These are phyloP conservation scores for Rhizodiscina lignyota DNA, from an alignment of 495 filamentous ascomycete genomes.

Conservation along the genomic window DNA sequence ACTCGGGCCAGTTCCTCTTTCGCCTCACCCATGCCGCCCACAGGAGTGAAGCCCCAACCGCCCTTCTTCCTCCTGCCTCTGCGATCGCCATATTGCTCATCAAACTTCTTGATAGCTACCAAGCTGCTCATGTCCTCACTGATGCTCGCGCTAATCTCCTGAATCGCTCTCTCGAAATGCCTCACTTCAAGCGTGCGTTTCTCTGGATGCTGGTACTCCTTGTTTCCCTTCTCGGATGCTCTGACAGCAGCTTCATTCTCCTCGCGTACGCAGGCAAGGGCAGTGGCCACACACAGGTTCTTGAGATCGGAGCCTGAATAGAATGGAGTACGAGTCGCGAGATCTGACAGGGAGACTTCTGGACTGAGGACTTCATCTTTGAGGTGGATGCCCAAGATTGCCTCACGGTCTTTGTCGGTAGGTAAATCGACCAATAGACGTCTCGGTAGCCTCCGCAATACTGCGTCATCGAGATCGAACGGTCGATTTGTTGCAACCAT, in stretches of 20 bases:
- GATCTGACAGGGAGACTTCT: constrained; percentile 47
- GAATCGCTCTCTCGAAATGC: constrained; percentile 75
- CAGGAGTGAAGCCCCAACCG: constrained; percentile 54
- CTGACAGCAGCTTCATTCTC: constrained; percentile 41
- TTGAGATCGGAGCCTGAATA: constrained; percentile 96
- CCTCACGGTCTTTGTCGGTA: constrained; percentile 53
- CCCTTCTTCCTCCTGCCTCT: constrained; percentile 51
- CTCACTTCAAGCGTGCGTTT: constrained; percentile 43
- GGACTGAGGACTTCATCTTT: constrained; percentile 54
- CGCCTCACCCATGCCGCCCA: constrained; percentile 23
- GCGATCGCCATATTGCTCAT: constrained; percentile 90
- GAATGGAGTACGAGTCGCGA: constrained; percentile 67
- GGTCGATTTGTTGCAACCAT: constrained; percentile 98
- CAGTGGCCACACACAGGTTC: constrained; percentile 81
- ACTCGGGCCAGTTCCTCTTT: constrained; percentile 16
- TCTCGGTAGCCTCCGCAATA: constrained; percentile 68
- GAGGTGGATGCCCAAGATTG: constrained; percentile 74
- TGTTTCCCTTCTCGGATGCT: constrained; percentile 10
- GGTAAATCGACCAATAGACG: constrained; percentile 81
- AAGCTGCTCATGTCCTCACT: constrained; percentile 87
- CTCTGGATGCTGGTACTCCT: constrained; percentile 36
- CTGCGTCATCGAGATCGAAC: constrained; percentile 90
- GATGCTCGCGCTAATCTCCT: constrained; percentile 84
- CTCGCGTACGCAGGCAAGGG: constrained; percentile 74
- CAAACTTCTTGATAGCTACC: constrained; percentile 80